These are phyloP conservation scores for Solanum gracilifrons DNA, from an alignment of 257 asterid species.

Conservation along the genomic window DNA sequence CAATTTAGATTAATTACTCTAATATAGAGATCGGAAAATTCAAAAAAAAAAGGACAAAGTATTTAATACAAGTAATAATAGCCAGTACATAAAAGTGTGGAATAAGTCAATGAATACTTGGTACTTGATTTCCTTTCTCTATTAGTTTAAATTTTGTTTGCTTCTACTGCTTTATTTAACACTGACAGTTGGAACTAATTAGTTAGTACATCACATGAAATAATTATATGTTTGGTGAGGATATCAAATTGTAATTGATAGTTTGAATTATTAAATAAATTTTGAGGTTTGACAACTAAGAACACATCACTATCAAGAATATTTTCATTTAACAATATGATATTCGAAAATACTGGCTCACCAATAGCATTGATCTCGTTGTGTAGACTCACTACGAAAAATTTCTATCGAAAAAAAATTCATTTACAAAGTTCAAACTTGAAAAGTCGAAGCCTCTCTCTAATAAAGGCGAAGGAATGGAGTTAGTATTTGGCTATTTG, in stretches of 20 bases:
- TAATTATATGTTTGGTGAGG: background rate
- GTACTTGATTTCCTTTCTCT: background rate
- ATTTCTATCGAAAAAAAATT: too few relatives aligned
- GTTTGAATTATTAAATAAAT: background rate
- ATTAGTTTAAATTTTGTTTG: background rate
- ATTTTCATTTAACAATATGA: background rate
- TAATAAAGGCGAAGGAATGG: background rate
- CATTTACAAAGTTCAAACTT: background rate
- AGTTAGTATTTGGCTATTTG: background rate
- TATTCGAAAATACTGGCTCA: background rate
- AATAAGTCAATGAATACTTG: background rate
- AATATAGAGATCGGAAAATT: too few relatives aligned
- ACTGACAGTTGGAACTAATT: background rate
- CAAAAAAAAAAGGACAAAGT: background rate
- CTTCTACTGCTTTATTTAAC: background rate
- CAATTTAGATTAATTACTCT: background rate
- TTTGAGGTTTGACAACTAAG: background rate
- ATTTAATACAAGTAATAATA: background rate
- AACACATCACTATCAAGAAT: background rate
- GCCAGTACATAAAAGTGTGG: background rate
- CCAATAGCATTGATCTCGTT: background rate
- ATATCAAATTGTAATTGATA: background rate
- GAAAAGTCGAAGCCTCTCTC: background rate
- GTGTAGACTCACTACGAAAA: accelerated
- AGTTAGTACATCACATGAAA: background rate